phyloP scores from a whole-genome alignment of 768 basidiomycete genomes.

The Tylopilus cervinicoccineus region DNA sequence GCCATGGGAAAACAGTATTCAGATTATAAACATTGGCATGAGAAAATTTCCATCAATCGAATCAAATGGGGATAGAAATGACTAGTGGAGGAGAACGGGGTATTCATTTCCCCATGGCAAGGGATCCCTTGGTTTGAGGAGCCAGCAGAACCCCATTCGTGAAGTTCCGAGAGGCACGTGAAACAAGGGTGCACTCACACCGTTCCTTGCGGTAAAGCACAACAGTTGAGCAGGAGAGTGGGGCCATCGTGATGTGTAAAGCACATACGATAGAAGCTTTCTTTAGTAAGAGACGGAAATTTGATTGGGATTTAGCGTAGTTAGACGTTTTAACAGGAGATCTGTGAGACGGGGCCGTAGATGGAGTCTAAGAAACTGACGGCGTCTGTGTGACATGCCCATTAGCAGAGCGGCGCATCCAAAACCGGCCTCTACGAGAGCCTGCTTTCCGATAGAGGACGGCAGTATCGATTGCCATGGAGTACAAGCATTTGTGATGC shows the following conservation, averaged over 20 bases:
- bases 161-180: conserved; percentile 25
- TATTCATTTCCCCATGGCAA: conserved; percentile 11
- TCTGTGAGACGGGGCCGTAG: conserved; percentile 19
- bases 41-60: conserved; percentile 10
- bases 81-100: conserved; percentile 10
- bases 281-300: conserved; percentile 21
- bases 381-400: conserved; percentile 1
- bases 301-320: conserved; percentile 30
- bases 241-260: conserved; percentile 21
- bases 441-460: neutral
- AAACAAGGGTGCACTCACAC: conserved; percentile 13
- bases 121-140: conserved; percentile 5
- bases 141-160: conserved; percentile 12
- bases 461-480: conserved; percentile 3
- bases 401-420: neutral
- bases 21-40: conserved; percentile 11
- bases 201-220: neutral
- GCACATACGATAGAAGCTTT: neutral
- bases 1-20: conserved; percentile 22
- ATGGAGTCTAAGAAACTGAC: neutral
- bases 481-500: neutral
- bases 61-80: conserved; percentile 17
- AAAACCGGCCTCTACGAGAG: neutral
- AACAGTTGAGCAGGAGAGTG: conserved; percentile 4
- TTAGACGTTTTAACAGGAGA: conserved; percentile 29